Percentiles rank a stretch among this genome's conserved stretches.
Conservation (phyloP, 164 flowering plant species). For the Aristolochia californica region DNA sequence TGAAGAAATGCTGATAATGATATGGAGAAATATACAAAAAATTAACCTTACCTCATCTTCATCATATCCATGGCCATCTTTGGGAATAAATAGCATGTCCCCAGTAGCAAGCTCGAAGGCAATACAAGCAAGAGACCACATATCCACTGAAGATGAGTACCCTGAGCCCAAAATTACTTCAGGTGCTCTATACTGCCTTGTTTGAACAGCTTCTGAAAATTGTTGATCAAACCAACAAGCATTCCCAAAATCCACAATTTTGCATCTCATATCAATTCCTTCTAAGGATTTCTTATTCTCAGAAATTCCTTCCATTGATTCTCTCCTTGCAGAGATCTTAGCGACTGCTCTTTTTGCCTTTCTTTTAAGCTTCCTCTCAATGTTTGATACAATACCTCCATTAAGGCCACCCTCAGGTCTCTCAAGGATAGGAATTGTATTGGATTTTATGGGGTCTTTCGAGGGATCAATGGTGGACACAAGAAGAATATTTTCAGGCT, state of each 20-base stretch:
- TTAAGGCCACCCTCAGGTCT: slow-evolving; percentile 68
- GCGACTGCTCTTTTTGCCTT: slow-evolving; percentile 79
- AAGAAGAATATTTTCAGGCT: slow-evolving; percentile 92
- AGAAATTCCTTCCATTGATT: slow-evolving; percentile 42
- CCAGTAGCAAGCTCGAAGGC: slow-evolving; percentile 95
- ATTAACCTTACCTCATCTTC: slow-evolving; percentile 71
- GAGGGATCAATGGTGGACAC: slow-evolving; percentile 67
- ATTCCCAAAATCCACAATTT: slow-evolving; percentile 95
- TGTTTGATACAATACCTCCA: slow-evolving; percentile 39
- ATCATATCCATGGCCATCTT: slow-evolving; percentile 56
- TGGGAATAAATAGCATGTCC: slow-evolving; percentile 88
- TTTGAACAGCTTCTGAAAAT: slow-evolving; percentile 73
- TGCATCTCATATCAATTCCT: slow-evolving; percentile 78
- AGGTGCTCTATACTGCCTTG: slow-evolving; percentile 95
- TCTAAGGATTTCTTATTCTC: slow-evolving; percentile 46
- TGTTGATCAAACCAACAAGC: slow-evolving; percentile 84
- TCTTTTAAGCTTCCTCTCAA: slow-evolving; percentile 67
- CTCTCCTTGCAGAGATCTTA: slow-evolving; percentile 57
- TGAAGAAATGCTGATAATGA: not conserved
- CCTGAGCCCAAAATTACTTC: slow-evolving; percentile 77
- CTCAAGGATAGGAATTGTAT: slow-evolving; percentile 57
- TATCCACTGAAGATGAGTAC: slow-evolving; percentile 69
- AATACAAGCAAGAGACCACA: slow-evolving; percentile 97
- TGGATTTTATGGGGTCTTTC: slow-evolving; percentile 74
- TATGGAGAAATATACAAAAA: not conserved